phyloP scores from a whole-genome alignment of 331 rosid genomes.

The Cydonia oblonga region DNA sequence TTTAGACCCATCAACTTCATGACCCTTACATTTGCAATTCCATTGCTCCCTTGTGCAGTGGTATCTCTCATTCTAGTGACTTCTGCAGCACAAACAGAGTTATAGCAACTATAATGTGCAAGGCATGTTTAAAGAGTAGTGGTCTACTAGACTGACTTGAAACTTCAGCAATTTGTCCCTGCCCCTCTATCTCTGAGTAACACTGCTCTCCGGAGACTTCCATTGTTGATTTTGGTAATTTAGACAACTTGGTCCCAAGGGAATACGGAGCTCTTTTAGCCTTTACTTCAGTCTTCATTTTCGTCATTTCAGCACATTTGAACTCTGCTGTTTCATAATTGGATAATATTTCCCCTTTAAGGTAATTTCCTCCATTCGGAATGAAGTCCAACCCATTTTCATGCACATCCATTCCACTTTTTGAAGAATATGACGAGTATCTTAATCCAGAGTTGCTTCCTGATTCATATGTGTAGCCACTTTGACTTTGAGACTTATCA shows the following conservation, averaged over 20 bases:
- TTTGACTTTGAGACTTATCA: constrained; percentile 29
- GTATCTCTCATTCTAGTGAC: constrained; percentile 24
- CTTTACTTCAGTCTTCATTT: constrained; percentile 25
- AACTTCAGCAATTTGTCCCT: constrained; percentile 36
- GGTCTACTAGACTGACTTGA: constrained; percentile 33
- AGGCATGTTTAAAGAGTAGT: background rate
- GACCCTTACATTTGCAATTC: constrained; percentile 28
- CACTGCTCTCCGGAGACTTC: constrained; percentile 31
- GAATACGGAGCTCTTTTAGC: constrained; percentile 34
- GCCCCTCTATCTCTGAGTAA: constrained; percentile 34
- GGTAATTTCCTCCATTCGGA: constrained; percentile 18
- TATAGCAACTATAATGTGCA: constrained; percentile 3
- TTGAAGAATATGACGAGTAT: constrained; percentile 17
- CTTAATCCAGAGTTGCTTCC: constrained; percentile 31
- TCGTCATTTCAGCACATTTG: constrained; percentile 27
- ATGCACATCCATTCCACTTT: constrained; percentile 16
- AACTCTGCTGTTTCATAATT: constrained; percentile 24
- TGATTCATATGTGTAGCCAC: constrained; percentile 27
- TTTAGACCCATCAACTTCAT: constrained; percentile 54
- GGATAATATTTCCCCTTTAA: constrained; percentile 15
- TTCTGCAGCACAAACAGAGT: constrained; percentile 36
- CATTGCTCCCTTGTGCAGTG: constrained; percentile 29
- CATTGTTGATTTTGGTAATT: constrained; percentile 34
- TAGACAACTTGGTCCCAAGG: constrained; percentile 34
- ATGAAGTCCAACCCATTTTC: constrained; percentile 27